Base-by-base conservation (phyloP, 108 stramenopile species). In the Pelagomonas calceolata region DNA sequence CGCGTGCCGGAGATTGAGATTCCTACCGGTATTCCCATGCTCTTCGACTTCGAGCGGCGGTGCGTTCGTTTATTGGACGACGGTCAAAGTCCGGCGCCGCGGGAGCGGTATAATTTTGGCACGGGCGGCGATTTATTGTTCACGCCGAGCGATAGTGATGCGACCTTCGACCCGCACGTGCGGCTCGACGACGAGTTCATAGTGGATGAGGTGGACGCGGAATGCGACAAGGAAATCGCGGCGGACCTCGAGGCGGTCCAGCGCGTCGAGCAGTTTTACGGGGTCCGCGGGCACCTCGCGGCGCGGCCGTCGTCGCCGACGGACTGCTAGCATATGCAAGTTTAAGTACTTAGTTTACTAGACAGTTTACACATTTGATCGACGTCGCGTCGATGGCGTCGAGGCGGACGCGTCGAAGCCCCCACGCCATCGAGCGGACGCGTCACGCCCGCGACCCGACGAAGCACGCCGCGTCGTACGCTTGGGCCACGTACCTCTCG, bases 11-110 rank as follows among this genome's bases (percentile, higher is more conserved):
- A 81, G 12, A 74, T 98, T 30, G 91, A 98, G 76, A 92, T 98
- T 66, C 98, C 98, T 0, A 98, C 96, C 63, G 95, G 95, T n/a
- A 70, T 96, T 0, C 95, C 95, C n/a, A 75, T 96, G 0, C 85
- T 95, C 73, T 96, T 85, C 77, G 90, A 97, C 70, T 73, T 88
- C 29, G 80, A 80, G 66, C 80, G 81, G 4, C 88, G 89, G 65
- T 89, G 87, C 70, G 74, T 94, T 43, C 87, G 88, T 63, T 75
- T 95, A 5, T 81, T 95, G 60, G 92, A 93, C 67, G 94, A 92
- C 82, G 88, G 88, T n/a, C 79, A 79, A 18, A 89, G 89, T 0
- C 76, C 76, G 30, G 88, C 91, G 73, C 92, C 91, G 18, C 77
- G 92, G 30, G 89, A 92, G 73, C 80, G 79, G 32, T 87, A 92